Conservation (phyloP, 306 rosid genomes). For the Ceratonia siliqua region DNA sequence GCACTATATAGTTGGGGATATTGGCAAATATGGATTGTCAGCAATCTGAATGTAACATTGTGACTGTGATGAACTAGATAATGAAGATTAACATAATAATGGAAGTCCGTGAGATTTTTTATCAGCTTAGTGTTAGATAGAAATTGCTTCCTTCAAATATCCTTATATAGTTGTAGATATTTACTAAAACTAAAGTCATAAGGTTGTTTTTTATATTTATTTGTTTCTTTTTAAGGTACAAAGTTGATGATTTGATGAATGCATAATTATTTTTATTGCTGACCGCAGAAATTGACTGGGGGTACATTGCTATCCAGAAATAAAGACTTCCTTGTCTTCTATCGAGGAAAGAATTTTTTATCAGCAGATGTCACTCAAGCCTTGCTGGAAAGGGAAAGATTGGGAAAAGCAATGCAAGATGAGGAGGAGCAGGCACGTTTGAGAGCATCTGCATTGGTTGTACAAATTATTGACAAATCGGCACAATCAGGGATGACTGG, state of each 20-base stretch:
- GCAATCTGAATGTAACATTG: background rate
- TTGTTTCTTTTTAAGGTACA: background rate
- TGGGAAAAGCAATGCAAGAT: conserved; percentile 76
- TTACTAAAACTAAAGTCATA: conserved; percentile 3
- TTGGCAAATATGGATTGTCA: background rate
- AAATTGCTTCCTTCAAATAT: conserved; percentile 1
- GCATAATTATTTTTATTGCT: conserved; percentile 26
- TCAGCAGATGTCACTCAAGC: conserved; percentile 77
- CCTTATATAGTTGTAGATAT: conserved; percentile 18
- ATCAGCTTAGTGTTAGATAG: conserved; percentile 9
- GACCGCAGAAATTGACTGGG: conserved; percentile 84
- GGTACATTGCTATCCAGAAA: conserved; percentile 84
- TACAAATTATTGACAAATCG: conserved; percentile 45
- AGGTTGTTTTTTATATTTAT: conserved; percentile 19
- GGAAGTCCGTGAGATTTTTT: background rate
- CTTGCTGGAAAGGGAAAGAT: conserved; percentile 81
- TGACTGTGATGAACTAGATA: background rate
- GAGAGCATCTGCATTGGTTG: conserved; percentile 72
- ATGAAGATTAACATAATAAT: background rate
- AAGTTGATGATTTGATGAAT: conserved; percentile 14
- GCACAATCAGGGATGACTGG: conserved; percentile 70
- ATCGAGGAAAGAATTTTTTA: conserved; percentile 84
- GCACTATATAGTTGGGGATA: background rate
- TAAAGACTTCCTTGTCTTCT: conserved; percentile 93
- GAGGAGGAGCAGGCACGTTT: conserved; percentile 94